These are phyloP conservation scores for Yarrowia porcina DNA, from an alignment of 805 yeast genomes.

Conservation along the genomic window DNA sequence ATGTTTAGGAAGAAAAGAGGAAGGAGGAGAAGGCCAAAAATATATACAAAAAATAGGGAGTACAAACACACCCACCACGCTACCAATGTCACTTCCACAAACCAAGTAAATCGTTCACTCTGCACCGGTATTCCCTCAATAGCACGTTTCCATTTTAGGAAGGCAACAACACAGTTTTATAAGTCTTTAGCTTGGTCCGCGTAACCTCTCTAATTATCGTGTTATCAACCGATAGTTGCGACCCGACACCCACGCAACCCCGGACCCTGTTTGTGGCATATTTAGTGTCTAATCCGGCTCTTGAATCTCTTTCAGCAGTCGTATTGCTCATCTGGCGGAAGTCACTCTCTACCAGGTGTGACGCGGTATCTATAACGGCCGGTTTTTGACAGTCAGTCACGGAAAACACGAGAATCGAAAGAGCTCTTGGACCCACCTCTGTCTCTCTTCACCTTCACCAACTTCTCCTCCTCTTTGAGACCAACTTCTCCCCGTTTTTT, in stretches of 20 bases:
- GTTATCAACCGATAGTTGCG: conserved; percentile 26
- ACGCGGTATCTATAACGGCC: conserved; percentile 20
- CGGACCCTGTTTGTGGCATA: conserved; percentile 26
- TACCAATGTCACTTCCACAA: background rate
- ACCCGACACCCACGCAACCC: conserved; percentile 11
- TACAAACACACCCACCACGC: background rate
- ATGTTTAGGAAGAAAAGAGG: background rate
- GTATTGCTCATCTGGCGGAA: conserved; percentile 25
- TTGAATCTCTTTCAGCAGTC: conserved; percentile 6
- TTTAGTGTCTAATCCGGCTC: conserved; percentile 22
- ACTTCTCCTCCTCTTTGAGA: background rate
- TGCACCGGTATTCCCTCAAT: no score
- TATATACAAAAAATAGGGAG: background rate
- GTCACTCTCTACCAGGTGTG: conserved; percentile 25
- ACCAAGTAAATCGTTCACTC: no score
- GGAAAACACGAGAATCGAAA: no score
- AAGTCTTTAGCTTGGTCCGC: background rate
- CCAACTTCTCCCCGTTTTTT: background rate
- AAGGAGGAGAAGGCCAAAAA: background rate
- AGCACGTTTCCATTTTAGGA: conserved; percentile 14
- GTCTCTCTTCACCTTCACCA: no score
- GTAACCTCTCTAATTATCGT: conserved; percentile 24
- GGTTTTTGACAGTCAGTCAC: background rate
- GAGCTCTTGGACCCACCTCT: no score
- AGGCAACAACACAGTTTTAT: conserved; percentile 9